Percentiles rank a stretch among this genome's conserved stretches.
Evolutionary conservation across 331 rosid genomes (phyloP).

Genomic region (Rosa hybrid): DNA sequence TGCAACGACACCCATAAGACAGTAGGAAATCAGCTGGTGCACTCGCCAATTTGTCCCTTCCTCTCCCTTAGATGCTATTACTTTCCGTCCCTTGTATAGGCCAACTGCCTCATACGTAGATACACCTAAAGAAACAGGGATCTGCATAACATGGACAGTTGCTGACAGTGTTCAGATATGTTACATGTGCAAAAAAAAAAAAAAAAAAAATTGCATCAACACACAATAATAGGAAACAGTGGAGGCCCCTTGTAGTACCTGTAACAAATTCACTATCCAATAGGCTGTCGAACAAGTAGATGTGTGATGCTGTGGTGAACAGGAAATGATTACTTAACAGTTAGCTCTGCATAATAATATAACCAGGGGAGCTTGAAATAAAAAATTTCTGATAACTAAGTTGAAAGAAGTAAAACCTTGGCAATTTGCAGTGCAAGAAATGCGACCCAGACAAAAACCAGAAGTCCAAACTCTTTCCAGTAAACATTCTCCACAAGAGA

Average conservation of each 20-base stretch:
- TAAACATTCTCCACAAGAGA: constrained; percentile 60
- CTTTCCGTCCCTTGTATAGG: constrained; percentile 67
- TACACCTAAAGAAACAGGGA: constrained; percentile 79
- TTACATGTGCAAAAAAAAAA: constrained; percentile 6
- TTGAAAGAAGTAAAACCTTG: constrained; percentile 53
- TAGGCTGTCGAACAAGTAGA: constrained; percentile 61
- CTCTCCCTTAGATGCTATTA: constrained; percentile 66
- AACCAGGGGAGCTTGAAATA: constrained; percentile 15
- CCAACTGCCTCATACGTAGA: constrained; percentile 67
- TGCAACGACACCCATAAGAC: constrained; percentile 61
- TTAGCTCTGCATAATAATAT: background rate
- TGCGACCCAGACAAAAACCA: constrained; percentile 82
- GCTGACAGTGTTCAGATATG: background rate
- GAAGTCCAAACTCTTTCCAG: constrained; percentile 93
- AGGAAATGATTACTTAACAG: constrained; percentile 14
- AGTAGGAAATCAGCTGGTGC: constrained; percentile 54
- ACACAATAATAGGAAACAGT: constrained; percentile 5
- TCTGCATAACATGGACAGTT: constrained; percentile 41
- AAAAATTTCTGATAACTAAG: background rate
- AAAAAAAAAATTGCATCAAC: background rate
- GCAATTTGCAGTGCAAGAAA: constrained; percentile 74
- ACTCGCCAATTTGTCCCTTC: constrained; percentile 43
- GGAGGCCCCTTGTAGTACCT: constrained; percentile 46
- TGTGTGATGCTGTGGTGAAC: constrained; percentile 51
- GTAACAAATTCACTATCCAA: constrained; percentile 77